These are phyloP conservation scores for Cercophora newfieldiana DNA, from an alignment of 495 filamentous ascomycete species.

Conservation along the genomic window DNA sequence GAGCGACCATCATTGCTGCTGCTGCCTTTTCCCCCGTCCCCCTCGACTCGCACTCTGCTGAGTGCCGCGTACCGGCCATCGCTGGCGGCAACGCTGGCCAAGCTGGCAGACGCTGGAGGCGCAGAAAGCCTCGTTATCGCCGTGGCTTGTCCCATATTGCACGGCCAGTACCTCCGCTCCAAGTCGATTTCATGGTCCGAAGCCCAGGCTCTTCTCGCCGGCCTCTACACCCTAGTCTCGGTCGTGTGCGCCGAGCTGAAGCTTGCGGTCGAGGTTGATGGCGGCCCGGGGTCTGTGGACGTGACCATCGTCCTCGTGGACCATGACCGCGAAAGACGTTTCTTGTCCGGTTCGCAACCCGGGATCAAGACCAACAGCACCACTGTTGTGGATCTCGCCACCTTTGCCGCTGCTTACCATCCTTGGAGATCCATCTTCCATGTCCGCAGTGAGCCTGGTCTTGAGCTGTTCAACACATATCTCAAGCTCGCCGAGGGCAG, in stretches of 20 bases:
- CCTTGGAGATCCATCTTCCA: slow-evolving; percentile 72
- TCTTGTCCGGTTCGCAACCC: slow-evolving; percentile 27
- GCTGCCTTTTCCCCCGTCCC: slow-evolving; percentile 56
- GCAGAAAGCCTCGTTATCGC: slow-evolving; percentile 53
- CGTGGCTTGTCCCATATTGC: slow-evolving; percentile 53
- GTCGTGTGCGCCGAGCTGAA: slow-evolving; percentile 61
- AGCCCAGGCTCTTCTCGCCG: slow-evolving; percentile 70
- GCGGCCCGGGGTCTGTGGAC: slow-evolving; percentile 71
- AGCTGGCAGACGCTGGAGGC: slow-evolving; percentile 41
- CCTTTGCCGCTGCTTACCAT: slow-evolving; percentile 62
- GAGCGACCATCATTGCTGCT: slow-evolving; percentile 54
- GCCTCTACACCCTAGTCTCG: slow-evolving; percentile 75
- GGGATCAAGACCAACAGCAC: slow-evolving; percentile 43
- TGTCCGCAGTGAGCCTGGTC: slow-evolving; percentile 59
- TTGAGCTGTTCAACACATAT: slow-evolving; percentile 43
- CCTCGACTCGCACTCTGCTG: slow-evolving; percentile 45
- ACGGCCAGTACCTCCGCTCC: slow-evolving; percentile 43
- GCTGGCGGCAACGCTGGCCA: slow-evolving; percentile 47
- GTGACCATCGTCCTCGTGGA: slow-evolving; percentile 72
- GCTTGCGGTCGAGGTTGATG: slow-evolving; percentile 59
- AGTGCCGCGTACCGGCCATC: slow-evolving; percentile 59
- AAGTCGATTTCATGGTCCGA: slow-evolving; percentile 58
- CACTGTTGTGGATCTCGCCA: slow-evolving; percentile 64
- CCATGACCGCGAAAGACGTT: slow-evolving; percentile 47
- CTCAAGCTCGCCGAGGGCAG: slow-evolving; percentile 46